Conservation (phyloP, 140 eudicot genomes). For the Cichorium intybus region DNA sequence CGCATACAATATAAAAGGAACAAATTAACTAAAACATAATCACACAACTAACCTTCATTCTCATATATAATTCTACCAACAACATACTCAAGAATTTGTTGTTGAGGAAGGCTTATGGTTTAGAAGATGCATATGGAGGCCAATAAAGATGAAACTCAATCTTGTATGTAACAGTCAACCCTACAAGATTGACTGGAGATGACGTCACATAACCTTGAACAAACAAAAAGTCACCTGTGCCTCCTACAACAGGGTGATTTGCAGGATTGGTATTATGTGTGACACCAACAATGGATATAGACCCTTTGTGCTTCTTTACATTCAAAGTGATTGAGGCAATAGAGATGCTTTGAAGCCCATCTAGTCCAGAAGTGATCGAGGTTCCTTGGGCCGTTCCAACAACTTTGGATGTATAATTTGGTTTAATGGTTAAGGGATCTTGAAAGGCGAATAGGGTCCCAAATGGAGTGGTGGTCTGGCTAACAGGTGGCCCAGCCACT, state of each 20-base stretch:
- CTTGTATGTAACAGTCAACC: constrained; percentile 47
- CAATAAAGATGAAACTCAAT: constrained; percentile 57
- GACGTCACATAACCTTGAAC: constrained; percentile 63
- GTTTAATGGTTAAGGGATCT: constrained; percentile 47
- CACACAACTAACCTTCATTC: constrained; percentile 4
- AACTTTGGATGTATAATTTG: constrained; percentile 34
- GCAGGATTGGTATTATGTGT: constrained; percentile 47
- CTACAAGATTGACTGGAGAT: constrained; percentile 45
- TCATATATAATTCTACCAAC: not conserved
- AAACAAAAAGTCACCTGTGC: constrained; percentile 56
- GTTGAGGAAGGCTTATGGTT: constrained; percentile 6
- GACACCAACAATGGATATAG: constrained; percentile 41
- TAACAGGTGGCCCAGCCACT: constrained; percentile 39
- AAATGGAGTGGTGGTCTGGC: constrained; percentile 53
- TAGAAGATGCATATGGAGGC: constrained; percentile 53
- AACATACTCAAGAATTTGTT: constrained; percentile 5
- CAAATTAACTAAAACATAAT: constrained; percentile 13
- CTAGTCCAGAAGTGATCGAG: constrained; percentile 46
- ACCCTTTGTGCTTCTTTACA: constrained; percentile 48
- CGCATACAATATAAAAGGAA: not conserved
- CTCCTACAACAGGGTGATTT: constrained; percentile 53
- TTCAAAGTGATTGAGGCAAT: constrained; percentile 35
- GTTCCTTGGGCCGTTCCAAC: constrained; percentile 48
- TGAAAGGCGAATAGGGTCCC: constrained; percentile 51
- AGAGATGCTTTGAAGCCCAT: constrained; percentile 46